These are phyloP conservation scores for Mucor plumbeus DNA, from an alignment of 371 early-diverging fungal genomes.

Conservation along the genomic window DNA sequence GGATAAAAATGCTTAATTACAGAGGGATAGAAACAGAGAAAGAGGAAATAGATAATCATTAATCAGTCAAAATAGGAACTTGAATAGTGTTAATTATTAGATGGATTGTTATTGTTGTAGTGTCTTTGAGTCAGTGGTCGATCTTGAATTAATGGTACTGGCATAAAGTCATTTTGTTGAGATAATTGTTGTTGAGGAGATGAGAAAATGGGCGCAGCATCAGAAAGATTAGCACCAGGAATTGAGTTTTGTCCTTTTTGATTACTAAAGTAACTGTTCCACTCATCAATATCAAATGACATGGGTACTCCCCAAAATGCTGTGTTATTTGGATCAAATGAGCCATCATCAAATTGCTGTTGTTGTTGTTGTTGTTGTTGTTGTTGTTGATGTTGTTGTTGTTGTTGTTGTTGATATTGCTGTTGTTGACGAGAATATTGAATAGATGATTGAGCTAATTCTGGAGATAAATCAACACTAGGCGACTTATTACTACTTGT, in stretches of 20 bases:
- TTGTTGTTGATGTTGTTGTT: slow-evolving; percentile 2
- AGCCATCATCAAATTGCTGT: slow-evolving; percentile 4
- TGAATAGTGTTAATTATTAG: neutral
- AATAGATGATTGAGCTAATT: neutral
- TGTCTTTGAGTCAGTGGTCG: neutral
- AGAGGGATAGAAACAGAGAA: neutral
- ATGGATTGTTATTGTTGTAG: neutral
- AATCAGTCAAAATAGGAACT: slow-evolving; percentile 11
- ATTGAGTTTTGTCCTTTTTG: slow-evolving; percentile 19
- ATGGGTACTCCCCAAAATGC: slow-evolving; percentile 41
- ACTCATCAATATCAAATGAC: slow-evolving; percentile 43
- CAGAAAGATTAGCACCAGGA: neutral
- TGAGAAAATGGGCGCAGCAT: slow-evolving; percentile 4
- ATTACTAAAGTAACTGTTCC: slow-evolving; percentile 36
- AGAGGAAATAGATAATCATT: neutral
- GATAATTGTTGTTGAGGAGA: neutral
- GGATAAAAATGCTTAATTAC: slow-evolving; percentile 11
- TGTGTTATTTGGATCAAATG: slow-evolving; percentile 33
- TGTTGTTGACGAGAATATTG: neutral
- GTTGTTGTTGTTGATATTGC: neutral
- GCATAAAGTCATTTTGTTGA: neutral
- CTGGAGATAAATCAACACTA: slow-evolving; percentile 22
- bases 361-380: neutral
- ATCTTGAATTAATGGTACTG: slow-evolving; percentile 1
- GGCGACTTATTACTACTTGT: slow-evolving; percentile 14